These are phyloP conservation scores for Calonectria hawksworthii DNA, from an alignment of 2,329 filamentous ascomycete species.

Conservation along the genomic window DNA sequence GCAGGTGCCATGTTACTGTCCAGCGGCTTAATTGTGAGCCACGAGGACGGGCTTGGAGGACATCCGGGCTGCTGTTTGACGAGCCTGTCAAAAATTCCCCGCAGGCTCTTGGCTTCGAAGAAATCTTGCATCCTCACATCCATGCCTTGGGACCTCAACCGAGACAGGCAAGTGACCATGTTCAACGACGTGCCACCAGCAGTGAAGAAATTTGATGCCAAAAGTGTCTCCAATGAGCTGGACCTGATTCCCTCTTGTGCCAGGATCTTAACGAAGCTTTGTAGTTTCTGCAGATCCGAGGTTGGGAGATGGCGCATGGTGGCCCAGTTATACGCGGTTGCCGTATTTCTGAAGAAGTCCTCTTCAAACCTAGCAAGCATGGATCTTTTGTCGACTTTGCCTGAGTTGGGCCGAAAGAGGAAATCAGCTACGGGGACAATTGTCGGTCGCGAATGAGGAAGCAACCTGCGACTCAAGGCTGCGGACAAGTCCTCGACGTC, in stretches of 20 bases:
- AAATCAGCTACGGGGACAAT: background rate
- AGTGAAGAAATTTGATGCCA: background rate
- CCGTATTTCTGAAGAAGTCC: background rate
- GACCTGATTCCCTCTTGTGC: background rate
- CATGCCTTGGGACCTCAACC: background rate
- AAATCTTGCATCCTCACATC: background rate
- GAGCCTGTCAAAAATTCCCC: background rate
- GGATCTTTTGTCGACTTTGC: background rate
- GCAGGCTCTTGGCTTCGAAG: background rate
- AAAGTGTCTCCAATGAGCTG: background rate
- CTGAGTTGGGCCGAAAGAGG: background rate
- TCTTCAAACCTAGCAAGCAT: background rate
- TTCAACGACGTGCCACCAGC: background rate
- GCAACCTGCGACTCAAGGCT: background rate
- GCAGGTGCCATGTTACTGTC: background rate
- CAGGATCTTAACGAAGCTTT: background rate
- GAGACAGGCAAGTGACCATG: background rate
- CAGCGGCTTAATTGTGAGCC: background rate
- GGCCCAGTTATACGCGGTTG: background rate
- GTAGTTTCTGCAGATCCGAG: background rate
- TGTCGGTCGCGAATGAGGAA: background rate
- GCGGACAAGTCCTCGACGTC: background rate
- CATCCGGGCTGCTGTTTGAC: too few relatives aligned
- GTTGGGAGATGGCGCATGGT: background rate
- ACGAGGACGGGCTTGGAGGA: too few relatives aligned